Evolutionary conservation across 108 stramenopile genomes (phyloP).

Genomic region (Stephanodiscus minutulus): DNA sequence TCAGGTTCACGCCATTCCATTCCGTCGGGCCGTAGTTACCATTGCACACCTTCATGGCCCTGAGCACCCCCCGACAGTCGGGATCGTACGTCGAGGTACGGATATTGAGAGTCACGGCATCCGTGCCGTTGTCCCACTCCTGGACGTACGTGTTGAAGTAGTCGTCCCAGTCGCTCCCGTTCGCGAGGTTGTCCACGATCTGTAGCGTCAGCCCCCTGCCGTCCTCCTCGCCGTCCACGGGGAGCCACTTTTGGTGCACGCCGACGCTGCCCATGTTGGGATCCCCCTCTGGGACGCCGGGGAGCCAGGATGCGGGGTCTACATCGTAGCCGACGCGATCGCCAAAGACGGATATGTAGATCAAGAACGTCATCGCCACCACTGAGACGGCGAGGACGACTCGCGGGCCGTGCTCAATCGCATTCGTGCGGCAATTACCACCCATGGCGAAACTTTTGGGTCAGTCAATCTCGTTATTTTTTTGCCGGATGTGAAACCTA

Average conservation of each 20-base stretch:
- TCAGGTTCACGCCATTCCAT: constrained; percentile 83
- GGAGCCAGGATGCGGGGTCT: constrained; percentile 48
- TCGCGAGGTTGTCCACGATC: constrained; percentile 66
- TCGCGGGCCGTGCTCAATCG: not conserved
- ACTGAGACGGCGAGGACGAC: not conserved
- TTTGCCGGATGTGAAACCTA: no score
- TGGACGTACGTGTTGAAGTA: constrained; percentile 52
- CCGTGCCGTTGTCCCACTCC: constrained; percentile 78
- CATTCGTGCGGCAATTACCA: not conserved
- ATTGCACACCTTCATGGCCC: constrained; percentile 76
- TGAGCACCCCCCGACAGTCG: constrained; percentile 55
- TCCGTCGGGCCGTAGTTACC: constrained; percentile 79
- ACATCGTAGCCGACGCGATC: constrained; percentile 11
- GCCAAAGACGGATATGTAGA: constrained; percentile 26
- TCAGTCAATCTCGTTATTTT: no score
- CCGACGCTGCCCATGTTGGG: constrained; percentile 47
- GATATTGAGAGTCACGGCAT: constrained; percentile 63
- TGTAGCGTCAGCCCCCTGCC: constrained; percentile 56
- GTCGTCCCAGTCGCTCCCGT: constrained; percentile 52
- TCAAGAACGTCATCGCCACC: constrained; percentile 5
- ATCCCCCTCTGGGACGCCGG: constrained; percentile 49
- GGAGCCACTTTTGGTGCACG: constrained; percentile 33
- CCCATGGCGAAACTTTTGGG: no score
- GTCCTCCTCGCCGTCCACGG: constrained; percentile 36
- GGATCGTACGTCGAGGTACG: constrained; percentile 40